Evolutionary conservation across 306 rosid species (phyloP), one percentile per base, ranked within the genome.

Genomic region (Prunus dulcis): DNA sequence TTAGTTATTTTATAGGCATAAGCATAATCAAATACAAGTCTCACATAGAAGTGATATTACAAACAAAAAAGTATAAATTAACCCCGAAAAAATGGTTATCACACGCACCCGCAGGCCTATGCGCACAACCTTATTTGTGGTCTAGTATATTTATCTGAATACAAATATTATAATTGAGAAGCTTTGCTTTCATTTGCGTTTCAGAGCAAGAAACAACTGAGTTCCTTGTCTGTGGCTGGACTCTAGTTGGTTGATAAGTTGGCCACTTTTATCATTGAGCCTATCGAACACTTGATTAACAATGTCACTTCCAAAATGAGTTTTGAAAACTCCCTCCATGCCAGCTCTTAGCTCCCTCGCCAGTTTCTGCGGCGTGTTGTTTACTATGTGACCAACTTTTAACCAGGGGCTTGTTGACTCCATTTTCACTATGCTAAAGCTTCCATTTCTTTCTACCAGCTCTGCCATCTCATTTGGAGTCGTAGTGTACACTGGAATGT

Each of bases 361-460:
- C 6, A 43, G 27, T 43, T 38, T 7, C 11, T 3, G 13, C 1
- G 5, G 19, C 4, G 15, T 13, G 38, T 13, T 60, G 17, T 30
- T 22, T 4, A 47, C 51, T 3, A 20, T 13, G 41, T 72, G 66
- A 4, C 23, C 67, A 8, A 15, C 14, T 27, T 23, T 63, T n/a
- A 41, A 75, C 23, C 7, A 20, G 23, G 72, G 65, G 23, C 47
- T 73, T 8, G 12, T 57, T 15, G 34, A 41, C 19, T 65, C 72
- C 41, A 52, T 52, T 4, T 5, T 76, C 60, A 8, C 66, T 28
- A 76, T 65, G 43, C 56, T 76, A 23, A 76, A 76, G 6, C 65
- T 38, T 19, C 73, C 57, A 22, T 76, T 76, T 38, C 19, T 28
- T 50, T 76, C n/a, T 6, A 76, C 51, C 12, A 53, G 10, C 27